phyloP scores from a whole-genome alignment of 2,329 filamentous ascomycete species.

The Madurella mycetomatis region DNA sequence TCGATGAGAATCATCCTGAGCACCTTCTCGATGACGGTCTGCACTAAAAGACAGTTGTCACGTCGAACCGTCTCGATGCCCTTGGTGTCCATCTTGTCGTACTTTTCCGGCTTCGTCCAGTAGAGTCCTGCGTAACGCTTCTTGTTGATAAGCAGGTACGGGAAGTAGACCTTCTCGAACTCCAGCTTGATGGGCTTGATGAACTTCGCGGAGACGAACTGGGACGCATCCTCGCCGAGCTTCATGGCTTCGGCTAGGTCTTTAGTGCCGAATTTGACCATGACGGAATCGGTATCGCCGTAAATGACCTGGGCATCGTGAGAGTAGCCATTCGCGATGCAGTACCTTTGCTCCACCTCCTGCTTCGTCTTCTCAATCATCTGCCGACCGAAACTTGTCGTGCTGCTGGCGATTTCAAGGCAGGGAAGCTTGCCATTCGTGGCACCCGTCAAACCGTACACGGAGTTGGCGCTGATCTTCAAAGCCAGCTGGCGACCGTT shows the following conservation, averaged over 20 bases:
- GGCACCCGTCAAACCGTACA: slow-evolving; percentile 94
- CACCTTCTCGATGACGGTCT: slow-evolving; percentile 96
- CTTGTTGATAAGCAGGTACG: slow-evolving; percentile 98
- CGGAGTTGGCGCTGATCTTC: slow-evolving; percentile 96
- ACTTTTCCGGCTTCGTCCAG: slow-evolving; percentile 92
- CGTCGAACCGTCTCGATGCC: slow-evolving; percentile 96
- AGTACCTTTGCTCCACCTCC: slow-evolving; percentile 89
- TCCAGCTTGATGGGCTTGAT: slow-evolving; percentile 97
- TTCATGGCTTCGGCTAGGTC: slow-evolving; percentile 89
- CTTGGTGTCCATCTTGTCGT: slow-evolving; percentile 99
- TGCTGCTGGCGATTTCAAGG: slow-evolving; percentile 91
- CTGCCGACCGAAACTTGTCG: slow-evolving; percentile 91
- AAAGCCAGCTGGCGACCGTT: slow-evolving; percentile 95
- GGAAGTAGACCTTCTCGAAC: slow-evolving; percentile 98
- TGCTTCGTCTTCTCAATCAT: slow-evolving; percentile 99
- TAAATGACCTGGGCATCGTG: slow-evolving; percentile 98
- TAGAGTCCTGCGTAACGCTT: slow-evolving; percentile 98
- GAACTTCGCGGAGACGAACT: slow-evolving; percentile 87
- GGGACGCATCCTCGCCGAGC: slow-evolving; percentile 86
- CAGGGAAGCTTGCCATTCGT: slow-evolving; percentile 95
- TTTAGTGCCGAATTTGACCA: slow-evolving; percentile 95
- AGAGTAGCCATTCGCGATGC: slow-evolving; percentile 86
- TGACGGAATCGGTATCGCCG: slow-evolving; percentile 98
- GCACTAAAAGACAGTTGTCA: slow-evolving; percentile 93
- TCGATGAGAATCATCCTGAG: slow-evolving; percentile 94